Evolutionary conservation across 805 yeast genomes (phyloP).

Genomic region (Ogataea ganodermae): DNA sequence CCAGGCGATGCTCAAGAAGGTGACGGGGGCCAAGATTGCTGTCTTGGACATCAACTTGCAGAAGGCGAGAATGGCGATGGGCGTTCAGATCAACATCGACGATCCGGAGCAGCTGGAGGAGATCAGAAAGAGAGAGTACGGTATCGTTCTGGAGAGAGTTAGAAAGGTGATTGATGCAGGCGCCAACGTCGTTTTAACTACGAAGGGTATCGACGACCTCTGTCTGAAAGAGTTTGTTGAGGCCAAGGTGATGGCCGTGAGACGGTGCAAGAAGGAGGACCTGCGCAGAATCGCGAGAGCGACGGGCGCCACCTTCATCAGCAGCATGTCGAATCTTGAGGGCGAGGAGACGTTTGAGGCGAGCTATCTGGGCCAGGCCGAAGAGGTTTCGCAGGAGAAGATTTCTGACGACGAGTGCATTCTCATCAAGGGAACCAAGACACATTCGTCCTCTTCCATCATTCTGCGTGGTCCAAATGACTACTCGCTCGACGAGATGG

Average conservation of each 20-base stretch:
- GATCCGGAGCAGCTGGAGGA: constrained; percentile 93
- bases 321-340: constrained; percentile 88
- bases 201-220: constrained; percentile 93
- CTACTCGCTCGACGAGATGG: constrained; percentile 96
- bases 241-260: constrained; percentile 90
- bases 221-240: constrained; percentile 90
- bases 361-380: constrained; percentile 84
- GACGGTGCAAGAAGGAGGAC: constrained; percentile 97
- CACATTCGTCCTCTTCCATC: constrained; percentile 89
- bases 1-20: constrained; percentile 86
- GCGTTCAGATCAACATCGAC: constrained; percentile 94
- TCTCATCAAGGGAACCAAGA: constrained; percentile 82
- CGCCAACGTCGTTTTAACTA: constrained; percentile 89
- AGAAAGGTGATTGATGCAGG: constrained; percentile 81
- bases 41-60: constrained; percentile 90
- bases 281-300: constrained; percentile 96
- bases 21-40: constrained; percentile 77
- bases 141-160: constrained; percentile 80
- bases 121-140: constrained; percentile 85
- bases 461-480: constrained; percentile 95
- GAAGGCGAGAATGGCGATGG: constrained; percentile 96
- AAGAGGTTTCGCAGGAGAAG: constrained; percentile 84
- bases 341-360: constrained; percentile 93
- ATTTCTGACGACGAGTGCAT: constrained; percentile 98
- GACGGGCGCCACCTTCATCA: constrained; percentile 90